These are phyloP conservation scores for Lanzia echinophila DNA, from an alignment of 2,329 filamentous ascomycete species.

Conservation along the genomic window DNA sequence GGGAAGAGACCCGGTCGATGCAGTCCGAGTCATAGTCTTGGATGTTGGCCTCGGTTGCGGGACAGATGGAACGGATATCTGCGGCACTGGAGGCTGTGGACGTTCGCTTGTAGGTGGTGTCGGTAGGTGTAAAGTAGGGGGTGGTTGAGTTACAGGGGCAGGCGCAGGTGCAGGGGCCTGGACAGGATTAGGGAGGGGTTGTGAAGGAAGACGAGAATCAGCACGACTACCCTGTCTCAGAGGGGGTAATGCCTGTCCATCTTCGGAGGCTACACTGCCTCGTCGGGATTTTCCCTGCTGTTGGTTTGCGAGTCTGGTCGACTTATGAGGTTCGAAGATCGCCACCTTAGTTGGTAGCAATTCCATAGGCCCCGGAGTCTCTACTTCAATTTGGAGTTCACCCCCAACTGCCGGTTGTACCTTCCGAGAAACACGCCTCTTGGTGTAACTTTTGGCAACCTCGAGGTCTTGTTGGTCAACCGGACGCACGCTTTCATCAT, in stretches of 20 bases:
- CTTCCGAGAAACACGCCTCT: constrained; percentile 13
- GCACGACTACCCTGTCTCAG: constrained; percentile 15
- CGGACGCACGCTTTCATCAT: constrained; percentile 34
- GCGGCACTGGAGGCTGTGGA: constrained; percentile 9
- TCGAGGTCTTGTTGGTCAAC: constrained; percentile 33
- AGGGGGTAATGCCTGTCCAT: constrained; percentile 23
- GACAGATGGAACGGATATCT: background rate
- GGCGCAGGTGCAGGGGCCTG: background rate
- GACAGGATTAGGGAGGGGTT: background rate
- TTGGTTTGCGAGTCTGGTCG: constrained; percentile 26
- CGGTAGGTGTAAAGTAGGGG: constrained; percentile 5
- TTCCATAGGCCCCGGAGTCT: constrained; percentile 36
- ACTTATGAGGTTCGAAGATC: constrained; percentile 20
- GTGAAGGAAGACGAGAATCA: constrained; percentile 6
- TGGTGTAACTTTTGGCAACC: constrained; percentile 30
- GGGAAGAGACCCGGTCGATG: constrained; percentile 27
- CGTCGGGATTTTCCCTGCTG: constrained; percentile 26
- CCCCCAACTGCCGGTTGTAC: constrained; percentile 14
- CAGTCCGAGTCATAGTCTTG: constrained; percentile 27
- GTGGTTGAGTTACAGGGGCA: background rate
- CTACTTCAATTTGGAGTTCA: constrained; percentile 31
- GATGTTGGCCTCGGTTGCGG: constrained; percentile 38
- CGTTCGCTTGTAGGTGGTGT: constrained; percentile 3
- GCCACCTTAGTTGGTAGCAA: constrained; percentile 34
- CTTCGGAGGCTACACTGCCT: constrained; percentile 26